Conservation (phyloP, 345 rosid genomes). For the Gossypium herbaceum region DNA sequence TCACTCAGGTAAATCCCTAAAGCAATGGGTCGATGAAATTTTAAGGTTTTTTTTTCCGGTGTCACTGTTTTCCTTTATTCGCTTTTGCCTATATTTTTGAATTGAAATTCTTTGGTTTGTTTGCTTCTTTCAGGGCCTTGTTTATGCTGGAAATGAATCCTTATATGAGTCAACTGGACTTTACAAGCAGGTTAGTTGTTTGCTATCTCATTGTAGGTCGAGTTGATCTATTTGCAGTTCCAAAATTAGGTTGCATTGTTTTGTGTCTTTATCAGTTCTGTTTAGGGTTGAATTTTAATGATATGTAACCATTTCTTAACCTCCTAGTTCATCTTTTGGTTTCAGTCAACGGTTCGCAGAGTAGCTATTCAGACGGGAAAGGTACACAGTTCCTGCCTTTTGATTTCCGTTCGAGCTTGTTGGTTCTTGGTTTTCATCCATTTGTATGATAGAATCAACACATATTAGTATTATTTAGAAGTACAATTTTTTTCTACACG, state of each 20-base stretch:
- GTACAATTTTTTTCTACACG: background rate
- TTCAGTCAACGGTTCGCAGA: conserved; percentile 84
- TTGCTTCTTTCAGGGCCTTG: conserved; percentile 64
- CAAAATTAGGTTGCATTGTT: background rate
- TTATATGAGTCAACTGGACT: conserved; percentile 90
- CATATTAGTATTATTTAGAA: background rate
- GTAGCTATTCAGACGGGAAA: conserved; percentile 69
- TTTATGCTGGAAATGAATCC: conserved; percentile 63
- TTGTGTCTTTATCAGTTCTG: conserved; percentile 2
- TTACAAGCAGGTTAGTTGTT: conserved; percentile 37
- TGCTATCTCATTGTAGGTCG: background rate
- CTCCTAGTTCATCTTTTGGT: conserved; percentile 7
- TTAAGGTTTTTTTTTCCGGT: background rate
- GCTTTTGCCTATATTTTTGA: background rate
- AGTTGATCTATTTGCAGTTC: background rate
- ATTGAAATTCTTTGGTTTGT: background rate
- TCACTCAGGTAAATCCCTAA: conserved; percentile 51
- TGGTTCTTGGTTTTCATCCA: background rate
- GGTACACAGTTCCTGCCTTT: conserved; percentile 39
- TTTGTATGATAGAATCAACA: background rate
- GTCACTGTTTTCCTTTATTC: background rate
- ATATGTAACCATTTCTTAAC: conserved; percentile 5
- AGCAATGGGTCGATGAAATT: background rate
- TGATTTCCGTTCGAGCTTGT: background rate
- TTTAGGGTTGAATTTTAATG: background rate